Evolutionary conservation across 441 rosid species (phyloP).

Genomic region (Arabidopsis hybrid): DNA sequence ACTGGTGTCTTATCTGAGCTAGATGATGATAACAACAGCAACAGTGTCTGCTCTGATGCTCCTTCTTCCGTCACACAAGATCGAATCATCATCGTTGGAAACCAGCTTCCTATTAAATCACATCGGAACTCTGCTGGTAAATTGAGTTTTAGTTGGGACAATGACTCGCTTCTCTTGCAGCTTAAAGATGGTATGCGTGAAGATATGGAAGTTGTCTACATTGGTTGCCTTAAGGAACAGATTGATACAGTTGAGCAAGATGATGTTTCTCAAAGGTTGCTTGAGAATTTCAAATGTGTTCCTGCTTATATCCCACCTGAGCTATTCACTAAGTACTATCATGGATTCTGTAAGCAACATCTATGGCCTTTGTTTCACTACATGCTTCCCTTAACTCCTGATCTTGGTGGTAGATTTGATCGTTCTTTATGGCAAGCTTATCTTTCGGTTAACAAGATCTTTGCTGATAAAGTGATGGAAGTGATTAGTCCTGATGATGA

Average conservation of each 20-base stretch:
- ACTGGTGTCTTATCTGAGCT: slow-evolving; percentile 77
- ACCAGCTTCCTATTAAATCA: slow-evolving; percentile 82
- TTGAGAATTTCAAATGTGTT: slow-evolving; percentile 87
- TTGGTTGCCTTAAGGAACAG: slow-evolving; percentile 80
- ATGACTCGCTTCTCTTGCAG: slow-evolving; percentile 85
- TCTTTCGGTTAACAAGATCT: slow-evolving; percentile 87
- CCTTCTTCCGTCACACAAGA: slow-evolving; percentile 79
- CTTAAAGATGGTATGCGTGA: slow-evolving; percentile 90
- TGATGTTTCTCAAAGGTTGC: slow-evolving; percentile 79
- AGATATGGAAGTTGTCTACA: slow-evolving; percentile 81
- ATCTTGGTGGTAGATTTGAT: slow-evolving; percentile 84
- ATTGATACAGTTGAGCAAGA: slow-evolving; percentile 69
- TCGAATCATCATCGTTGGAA: slow-evolving; percentile 85
- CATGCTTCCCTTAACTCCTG: slow-evolving; percentile 91
- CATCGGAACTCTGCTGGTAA: slow-evolving; percentile 56
- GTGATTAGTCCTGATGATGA: slow-evolving; percentile 90
- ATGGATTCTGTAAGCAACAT: slow-evolving; percentile 90
- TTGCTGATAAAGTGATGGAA: slow-evolving; percentile 92
- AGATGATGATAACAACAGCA: slow-evolving; percentile 67
- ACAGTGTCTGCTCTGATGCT: slow-evolving; percentile 80
- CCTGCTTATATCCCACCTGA: slow-evolving; percentile 84
- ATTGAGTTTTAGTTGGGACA: slow-evolving; percentile 81
- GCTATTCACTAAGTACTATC: slow-evolving; percentile 76
- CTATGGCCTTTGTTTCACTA: slow-evolving; percentile 93
- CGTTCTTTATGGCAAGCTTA: slow-evolving; percentile 90